Evolutionary conservation across 2,329 filamentous ascomycete species (phyloP).

Genomic region (Nemania sp.): DNA sequence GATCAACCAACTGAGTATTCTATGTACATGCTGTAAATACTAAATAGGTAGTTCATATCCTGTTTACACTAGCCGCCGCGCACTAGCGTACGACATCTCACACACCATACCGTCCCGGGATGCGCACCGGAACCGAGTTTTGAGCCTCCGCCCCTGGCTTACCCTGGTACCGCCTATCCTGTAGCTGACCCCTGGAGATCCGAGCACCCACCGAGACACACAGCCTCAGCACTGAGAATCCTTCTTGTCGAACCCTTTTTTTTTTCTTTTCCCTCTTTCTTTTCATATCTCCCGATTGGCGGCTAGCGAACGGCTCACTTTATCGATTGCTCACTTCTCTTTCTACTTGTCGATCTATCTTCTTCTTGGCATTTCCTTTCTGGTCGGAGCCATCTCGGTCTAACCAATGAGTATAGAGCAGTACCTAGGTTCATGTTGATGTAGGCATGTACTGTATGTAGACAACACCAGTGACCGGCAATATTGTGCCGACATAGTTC

Average conservation of each 20-base stretch:
- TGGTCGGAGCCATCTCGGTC: conserved; percentile 21
- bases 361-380: neutral
- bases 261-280: neutral
- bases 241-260: neutral
- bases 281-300: no score
- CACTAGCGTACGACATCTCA: neutral
- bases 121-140: conserved; percentile 14
- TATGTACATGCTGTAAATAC: neutral
- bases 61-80: neutral
- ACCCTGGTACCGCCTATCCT: no score
- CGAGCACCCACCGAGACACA: conserved; percentile 8
- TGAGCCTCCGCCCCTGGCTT: conserved; percentile 20
- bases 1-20: no score
- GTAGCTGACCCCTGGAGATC: conserved; percentile 25
- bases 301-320: neutral
- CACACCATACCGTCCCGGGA: neutral
- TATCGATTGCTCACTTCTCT: neutral
- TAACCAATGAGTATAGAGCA: neutral
- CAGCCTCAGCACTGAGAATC: neutral
- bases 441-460: neutral
- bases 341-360: neutral
- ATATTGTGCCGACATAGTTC: neutral
- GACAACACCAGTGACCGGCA: conserved; percentile 11
- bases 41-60: no score
- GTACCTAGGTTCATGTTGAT: neutral